Evolutionary conservation across 1,284 basidiomycete species (phyloP).

Genomic region (Apiotrichum domesticum): DNA sequence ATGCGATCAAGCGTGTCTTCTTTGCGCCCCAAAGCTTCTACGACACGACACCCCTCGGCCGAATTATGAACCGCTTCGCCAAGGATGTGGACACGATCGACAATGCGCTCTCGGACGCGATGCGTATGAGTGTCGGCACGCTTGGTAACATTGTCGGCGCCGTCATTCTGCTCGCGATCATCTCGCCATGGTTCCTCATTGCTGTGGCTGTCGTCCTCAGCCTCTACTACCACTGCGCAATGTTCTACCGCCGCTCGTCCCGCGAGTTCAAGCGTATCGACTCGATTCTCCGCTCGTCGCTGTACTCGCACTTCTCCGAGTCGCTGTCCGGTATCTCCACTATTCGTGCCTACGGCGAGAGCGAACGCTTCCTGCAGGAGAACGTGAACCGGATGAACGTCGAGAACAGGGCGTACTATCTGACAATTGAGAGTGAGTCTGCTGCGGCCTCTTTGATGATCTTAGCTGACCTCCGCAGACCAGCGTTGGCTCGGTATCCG

Average conservation of each 20-base stretch:
- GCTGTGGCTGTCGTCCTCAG: conserved; percentile 59
- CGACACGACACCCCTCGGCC: conserved; percentile 82
- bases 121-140: conserved; percentile 61
- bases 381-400: conserved; percentile 67
- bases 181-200: conserved; percentile 79
- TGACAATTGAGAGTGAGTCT: background rate
- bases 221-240: conserved; percentile 56
- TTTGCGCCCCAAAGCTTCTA: conserved; percentile 81
- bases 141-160: conserved; percentile 48
- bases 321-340: conserved; percentile 77
- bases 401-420: conserved; percentile 84
- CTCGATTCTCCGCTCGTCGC: conserved; percentile 46
- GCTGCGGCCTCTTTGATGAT: too few relatives aligned
- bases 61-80: conserved; percentile 39
- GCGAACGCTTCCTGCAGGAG: conserved; percentile 61
- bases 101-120: conserved; percentile 57
- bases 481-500: conserved; percentile 84
- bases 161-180: conserved; percentile 66
- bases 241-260: conserved; percentile 81
- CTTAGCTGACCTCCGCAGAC: conserved; percentile 23
- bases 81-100: conserved; percentile 76
- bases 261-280: conserved; percentile 69
- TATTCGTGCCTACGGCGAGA: conserved; percentile 76
- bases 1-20: conserved; percentile 58
- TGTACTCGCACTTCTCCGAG: conserved; percentile 87